Conservation (phyloP, 208 protist genomes). For the Trypanosoma boissoni region DNA sequence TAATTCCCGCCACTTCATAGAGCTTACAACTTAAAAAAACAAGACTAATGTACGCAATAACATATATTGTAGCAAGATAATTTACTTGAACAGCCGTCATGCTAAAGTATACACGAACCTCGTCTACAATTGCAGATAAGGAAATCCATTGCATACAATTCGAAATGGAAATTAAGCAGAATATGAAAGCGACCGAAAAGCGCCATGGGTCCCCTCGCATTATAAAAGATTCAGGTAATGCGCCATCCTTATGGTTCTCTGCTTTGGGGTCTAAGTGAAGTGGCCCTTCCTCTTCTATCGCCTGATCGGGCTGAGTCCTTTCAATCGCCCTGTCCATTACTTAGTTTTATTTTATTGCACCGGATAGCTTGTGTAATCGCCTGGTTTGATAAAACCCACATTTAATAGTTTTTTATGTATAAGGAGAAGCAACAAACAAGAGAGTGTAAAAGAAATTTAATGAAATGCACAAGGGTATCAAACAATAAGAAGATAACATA, state of each 20-base stretch:
- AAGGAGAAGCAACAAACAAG: conserved; percentile 1
- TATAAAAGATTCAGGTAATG: no score
- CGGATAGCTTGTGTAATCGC: no score
- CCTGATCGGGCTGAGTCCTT: no score
- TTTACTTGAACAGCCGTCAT: conserved; percentile 61
- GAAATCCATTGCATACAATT: conserved; percentile 79
- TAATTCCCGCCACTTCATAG: conserved; percentile 68
- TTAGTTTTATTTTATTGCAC: no score
- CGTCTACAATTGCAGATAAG: conserved; percentile 54
- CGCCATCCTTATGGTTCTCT: no score
- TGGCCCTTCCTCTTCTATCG: no score
- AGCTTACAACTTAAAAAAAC: conserved; percentile 83
- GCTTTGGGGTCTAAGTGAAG: no score
- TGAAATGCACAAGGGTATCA: not conserved
- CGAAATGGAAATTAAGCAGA: conserved; percentile 58
- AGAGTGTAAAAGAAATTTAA: conserved; percentile 19
- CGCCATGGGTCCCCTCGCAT: conserved; percentile 44
- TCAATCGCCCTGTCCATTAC: no score
- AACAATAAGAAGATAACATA: conserved; percentile 19
- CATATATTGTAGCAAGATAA: conserved; percentile 72
- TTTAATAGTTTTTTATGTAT: no score
- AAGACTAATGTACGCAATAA: conserved; percentile 71
- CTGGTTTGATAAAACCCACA: no score
- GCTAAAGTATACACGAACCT: conserved; percentile 49
- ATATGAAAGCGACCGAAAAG: conserved; percentile 43